Evolutionary conservation across 2,329 filamentous ascomycete genomes (phyloP).

Genomic region (Boeremia lycopersici): DNA sequence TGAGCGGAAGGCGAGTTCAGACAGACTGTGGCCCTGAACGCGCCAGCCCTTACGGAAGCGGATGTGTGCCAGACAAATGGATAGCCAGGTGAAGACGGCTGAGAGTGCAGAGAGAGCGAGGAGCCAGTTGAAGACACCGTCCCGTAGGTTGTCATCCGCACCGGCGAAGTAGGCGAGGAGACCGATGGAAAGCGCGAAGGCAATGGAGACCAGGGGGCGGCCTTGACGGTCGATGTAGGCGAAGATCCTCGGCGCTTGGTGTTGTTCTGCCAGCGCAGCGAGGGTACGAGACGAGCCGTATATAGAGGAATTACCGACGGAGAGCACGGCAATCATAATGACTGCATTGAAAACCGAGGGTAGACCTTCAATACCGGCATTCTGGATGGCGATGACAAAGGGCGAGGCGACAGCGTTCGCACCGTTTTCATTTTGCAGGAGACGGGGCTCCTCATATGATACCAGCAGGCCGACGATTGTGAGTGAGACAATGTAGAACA

Average conservation of each 20-base stretch:
- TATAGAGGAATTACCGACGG: constrained; percentile 88
- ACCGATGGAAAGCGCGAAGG: constrained; percentile 62
- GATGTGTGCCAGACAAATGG: constrained; percentile 67
- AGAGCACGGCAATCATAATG: constrained; percentile 87
- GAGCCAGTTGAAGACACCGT: constrained; percentile 66
- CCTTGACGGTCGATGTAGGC: constrained; percentile 67
- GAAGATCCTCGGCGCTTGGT: constrained; percentile 61
- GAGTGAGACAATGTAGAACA: constrained; percentile 85
- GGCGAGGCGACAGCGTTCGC: constrained; percentile 78
- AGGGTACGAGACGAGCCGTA: constrained; percentile 92
- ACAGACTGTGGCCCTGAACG: constrained; percentile 65
- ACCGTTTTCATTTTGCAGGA: constrained; percentile 64
- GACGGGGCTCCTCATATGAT: constrained; percentile 68
- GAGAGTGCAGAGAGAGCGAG: constrained; percentile 74
- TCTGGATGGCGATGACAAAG: constrained; percentile 89
- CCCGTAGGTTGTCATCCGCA: constrained; percentile 44
- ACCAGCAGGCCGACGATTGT: constrained; percentile 83
- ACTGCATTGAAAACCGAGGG: constrained; percentile 94
- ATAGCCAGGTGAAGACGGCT: constrained; percentile 78
- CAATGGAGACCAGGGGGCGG: constrained; percentile 63
- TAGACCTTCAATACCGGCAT: constrained; percentile 79
- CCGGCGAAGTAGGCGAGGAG: constrained; percentile 64
- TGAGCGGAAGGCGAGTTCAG: constrained; percentile 80
- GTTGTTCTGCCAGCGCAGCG: constrained; percentile 84
- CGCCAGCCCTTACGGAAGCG: constrained; percentile 69